Evolutionary conservation across 2,329 filamentous ascomycete species (phyloP).

Genomic region (Helminthosporium solani): DNA sequence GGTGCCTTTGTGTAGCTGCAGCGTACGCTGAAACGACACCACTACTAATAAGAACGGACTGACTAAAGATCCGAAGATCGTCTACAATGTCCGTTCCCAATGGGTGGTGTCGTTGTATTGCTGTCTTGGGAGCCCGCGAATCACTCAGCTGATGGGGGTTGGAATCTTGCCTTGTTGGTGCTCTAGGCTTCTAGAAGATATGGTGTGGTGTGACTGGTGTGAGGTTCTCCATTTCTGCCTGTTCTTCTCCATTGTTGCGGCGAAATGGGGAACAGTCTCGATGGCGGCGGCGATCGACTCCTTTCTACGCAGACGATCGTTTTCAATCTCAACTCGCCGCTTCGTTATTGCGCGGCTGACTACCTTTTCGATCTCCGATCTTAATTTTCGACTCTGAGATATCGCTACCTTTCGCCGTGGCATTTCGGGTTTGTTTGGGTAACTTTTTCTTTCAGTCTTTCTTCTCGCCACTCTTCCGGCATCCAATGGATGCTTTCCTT

Average conservation of each 20-base stretch:
- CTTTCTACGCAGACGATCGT: neutral
- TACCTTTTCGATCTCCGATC: neutral
- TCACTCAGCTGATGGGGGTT: conserved; percentile 6
- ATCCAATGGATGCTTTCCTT: neutral
- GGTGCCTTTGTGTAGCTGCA: neutral
- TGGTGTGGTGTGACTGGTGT: conserved; percentile 3
- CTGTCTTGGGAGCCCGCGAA: neutral
- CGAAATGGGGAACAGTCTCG: neutral
- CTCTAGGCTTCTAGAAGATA: neutral
- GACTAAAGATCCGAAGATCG: no score
- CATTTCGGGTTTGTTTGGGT: neutral
- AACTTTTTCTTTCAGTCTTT: neutral
- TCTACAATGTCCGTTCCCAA: neutral
- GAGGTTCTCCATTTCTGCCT: conserved; percentile 2
- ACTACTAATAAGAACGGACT: no score
- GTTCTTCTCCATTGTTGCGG: conserved; percentile 1
- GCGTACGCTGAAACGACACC: no score
- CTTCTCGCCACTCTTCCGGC: neutral
- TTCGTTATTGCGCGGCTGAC: neutral
- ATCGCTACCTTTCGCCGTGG: neutral
- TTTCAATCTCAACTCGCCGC: neutral
- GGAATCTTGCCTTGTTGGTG: conserved; percentile 4
- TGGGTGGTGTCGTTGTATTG: neutral
- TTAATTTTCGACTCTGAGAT: neutral
- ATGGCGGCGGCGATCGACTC: neutral